These are phyloP conservation scores for Phytophthora fragariaefolia DNA, from an alignment of 352 stramenopile genomes.

Conservation along the genomic window DNA sequence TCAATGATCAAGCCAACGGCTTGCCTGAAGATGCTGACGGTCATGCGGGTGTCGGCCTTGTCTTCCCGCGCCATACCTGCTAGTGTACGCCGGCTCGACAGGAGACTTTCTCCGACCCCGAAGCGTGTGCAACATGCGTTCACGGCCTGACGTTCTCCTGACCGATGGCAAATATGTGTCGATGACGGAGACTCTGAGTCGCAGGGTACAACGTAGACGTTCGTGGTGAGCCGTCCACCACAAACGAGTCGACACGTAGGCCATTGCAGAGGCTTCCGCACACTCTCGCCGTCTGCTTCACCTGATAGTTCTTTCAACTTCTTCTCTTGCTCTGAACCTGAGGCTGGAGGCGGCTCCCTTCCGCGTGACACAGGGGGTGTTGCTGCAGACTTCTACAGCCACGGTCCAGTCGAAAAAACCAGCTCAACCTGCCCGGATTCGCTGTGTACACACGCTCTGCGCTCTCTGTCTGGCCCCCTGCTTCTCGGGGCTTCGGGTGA, in stretches of 20 bases:
- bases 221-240: constrained; percentile 1
- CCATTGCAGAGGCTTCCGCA: neutral
- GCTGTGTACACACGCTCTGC: neutral
- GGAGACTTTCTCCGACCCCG: constrained; percentile 4
- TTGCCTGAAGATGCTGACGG: neutral
- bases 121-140: constrained; percentile 17
- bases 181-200: neutral
- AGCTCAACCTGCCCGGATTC: neutral
- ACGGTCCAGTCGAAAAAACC: neutral
- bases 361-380: neutral
- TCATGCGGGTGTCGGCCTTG: neutral
- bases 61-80: neutral
- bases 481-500: neutral
- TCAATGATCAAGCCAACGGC: too few species aligned
- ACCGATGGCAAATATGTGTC: constrained; percentile 2
- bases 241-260: constrained; percentile 2
- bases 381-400: neutral
- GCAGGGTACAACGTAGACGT: neutral
- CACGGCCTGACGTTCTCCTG: constrained; percentile 16
- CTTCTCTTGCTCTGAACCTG: constrained; percentile 8
- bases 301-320: neutral
- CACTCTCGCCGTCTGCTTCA: neutral
- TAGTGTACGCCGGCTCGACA: neutral
- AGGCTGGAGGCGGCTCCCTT: neutral
- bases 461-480: neutral